Percentiles rank a stretch among this genome's conserved stretches.
Evolutionary conservation across 345 rosid species (phyloP).

Genomic region (Jatropha curcas): DNA sequence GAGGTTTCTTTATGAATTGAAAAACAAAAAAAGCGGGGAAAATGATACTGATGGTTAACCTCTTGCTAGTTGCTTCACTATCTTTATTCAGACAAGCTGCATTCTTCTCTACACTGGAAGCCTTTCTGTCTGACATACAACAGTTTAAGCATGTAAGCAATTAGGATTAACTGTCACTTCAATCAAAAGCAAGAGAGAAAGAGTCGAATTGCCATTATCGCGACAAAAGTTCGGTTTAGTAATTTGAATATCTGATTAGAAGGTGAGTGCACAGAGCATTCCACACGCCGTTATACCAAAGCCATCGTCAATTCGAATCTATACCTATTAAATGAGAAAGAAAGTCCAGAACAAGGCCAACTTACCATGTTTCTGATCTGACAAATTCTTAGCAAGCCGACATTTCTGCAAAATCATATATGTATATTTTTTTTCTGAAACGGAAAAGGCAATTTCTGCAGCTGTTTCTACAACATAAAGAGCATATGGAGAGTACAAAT

Average conservation of each 20-base stretch:
- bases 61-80: constrained; percentile 2
- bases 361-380: constrained; percentile 31
- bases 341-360: not conserved
- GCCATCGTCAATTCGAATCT: no score
- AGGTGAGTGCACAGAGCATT: no score
- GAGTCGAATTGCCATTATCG: not conserved
- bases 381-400: constrained; percentile 25
- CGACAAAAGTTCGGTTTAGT: not conserved
- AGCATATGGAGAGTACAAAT: not conserved
- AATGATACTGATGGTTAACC: constrained; percentile 1
- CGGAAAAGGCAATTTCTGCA: no score
- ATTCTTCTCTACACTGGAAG: constrained; percentile 15
- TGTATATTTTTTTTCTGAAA: not conserved
- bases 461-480: not conserved
- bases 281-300: no score
- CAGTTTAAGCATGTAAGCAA: not conserved
- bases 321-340: no score
- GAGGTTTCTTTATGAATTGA: not conserved
- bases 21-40: not conserved
- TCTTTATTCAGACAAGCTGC: constrained; percentile 5
- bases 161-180: not conserved
- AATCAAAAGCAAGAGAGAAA: not conserved
- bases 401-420: constrained; percentile 34
- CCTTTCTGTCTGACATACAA: constrained; percentile 25
- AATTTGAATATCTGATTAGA: no score